Percentiles rank a stretch among this genome's conserved stretches.
These are phyloP conservation scores for Saccharum hybrid DNA, from an alignment of 202 grass and related monocot genomes.

Conservation along the genomic window DNA sequence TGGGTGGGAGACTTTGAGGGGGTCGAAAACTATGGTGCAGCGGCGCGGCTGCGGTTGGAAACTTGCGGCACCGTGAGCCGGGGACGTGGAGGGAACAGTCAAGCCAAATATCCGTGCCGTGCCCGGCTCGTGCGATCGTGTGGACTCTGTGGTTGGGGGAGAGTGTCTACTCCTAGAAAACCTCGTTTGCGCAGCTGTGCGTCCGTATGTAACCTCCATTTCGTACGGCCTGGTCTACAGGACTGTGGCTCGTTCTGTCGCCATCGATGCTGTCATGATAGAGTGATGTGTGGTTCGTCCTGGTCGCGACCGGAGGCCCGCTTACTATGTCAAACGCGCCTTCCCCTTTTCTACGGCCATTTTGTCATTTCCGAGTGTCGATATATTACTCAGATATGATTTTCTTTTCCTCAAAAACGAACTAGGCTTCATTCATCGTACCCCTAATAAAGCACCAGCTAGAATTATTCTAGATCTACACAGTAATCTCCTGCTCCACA, in stretches of 20 bases:
- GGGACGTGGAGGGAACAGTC: not conserved
- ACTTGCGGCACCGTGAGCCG: not conserved
- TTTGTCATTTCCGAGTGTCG: not conserved
- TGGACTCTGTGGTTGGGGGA: no score
- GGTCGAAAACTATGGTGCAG: conserved; percentile 27
- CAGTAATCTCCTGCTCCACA: no score
- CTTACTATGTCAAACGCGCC: not conserved
- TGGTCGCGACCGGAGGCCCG: not conserved
- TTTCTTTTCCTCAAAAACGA: no score
- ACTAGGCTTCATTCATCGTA: no score
- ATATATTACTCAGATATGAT: not conserved
- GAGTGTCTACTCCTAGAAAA: no score
- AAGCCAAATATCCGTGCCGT: not conserved
- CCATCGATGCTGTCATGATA: not conserved
- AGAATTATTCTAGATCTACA: no score
- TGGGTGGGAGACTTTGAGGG: not conserved
- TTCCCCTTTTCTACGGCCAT: not conserved
- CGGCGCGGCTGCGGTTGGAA: conserved; percentile 8
- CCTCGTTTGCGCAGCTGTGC: no score
- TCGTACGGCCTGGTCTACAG: not conserved
- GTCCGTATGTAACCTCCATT: not conserved
- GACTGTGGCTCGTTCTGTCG: not conserved
- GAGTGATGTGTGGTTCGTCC: not conserved
- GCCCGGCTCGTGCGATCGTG: not conserved
- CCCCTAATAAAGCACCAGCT: no score